Percentiles rank a stretch among this genome's conserved stretches.
phyloP scores from a whole-genome alignment of 2,329 filamentous ascomycete species.

The Fusarium tupiense region DNA sequence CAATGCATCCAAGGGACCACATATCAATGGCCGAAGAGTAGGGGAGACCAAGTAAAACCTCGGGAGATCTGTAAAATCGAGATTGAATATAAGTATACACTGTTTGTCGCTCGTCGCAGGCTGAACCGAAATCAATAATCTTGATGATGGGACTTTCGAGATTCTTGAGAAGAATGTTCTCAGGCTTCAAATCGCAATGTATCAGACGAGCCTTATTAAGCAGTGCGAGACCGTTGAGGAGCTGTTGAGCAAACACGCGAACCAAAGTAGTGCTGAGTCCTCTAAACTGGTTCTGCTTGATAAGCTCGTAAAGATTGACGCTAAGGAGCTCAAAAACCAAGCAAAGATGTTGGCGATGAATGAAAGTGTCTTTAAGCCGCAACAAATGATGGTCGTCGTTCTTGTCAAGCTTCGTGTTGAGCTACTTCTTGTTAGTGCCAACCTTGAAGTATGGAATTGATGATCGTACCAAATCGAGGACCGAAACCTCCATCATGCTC shows the following conservation, averaged over 20 bases:
- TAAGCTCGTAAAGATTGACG: conserved; percentile 97
- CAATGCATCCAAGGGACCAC: conserved; percentile 99
- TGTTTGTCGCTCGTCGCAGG: conserved; percentile 96
- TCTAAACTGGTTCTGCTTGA: conserved; percentile 99
- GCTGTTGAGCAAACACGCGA: conserved; percentile 95
- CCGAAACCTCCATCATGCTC: conserved; percentile 99
- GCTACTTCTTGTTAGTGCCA: conserved; percentile 58
- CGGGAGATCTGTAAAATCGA: conserved; percentile 95
- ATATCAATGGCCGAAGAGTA: conserved; percentile 99
- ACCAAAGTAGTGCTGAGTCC: conserved; percentile 96
- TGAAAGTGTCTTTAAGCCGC: conserved; percentile 96
- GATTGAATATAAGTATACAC: conserved; percentile 99
- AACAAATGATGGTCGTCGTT: conserved; percentile 98
- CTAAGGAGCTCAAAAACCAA: conserved; percentile 96
- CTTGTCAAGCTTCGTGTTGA: conserved; percentile 99
- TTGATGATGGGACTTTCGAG: conserved; percentile 99
- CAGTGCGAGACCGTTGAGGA: conserved; percentile 90
- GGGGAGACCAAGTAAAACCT: conserved; percentile 92
- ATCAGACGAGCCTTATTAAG: conserved; percentile 97
- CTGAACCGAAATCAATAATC: conserved; percentile 99
- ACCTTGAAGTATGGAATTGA: background rate
- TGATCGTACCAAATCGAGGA: conserved; percentile 81
- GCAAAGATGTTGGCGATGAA: conserved; percentile 95
- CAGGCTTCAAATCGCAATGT: conserved; percentile 97
- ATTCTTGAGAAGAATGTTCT: conserved; percentile 98